Percentiles rank a stretch among this genome's conserved stretches.
Conservation (phyloP, 2,329 filamentous ascomycete species). For the Trichoderma koningiopsis region DNA sequence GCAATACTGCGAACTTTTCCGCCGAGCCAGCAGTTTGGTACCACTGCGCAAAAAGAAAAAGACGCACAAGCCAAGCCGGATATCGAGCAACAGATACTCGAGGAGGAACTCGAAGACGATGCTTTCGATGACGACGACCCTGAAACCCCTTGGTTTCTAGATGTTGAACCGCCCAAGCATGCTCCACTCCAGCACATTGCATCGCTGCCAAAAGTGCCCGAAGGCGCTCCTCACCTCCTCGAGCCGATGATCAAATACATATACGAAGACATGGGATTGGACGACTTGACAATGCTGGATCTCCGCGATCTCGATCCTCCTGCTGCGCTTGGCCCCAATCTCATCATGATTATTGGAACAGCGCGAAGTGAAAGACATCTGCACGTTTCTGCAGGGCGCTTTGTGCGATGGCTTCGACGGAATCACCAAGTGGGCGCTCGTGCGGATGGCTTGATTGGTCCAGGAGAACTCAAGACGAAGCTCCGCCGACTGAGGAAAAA, state of each 20-base stretch:
- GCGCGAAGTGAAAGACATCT: slow-evolving; percentile 91
- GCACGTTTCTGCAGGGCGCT: slow-evolving; percentile 85
- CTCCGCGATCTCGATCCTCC: slow-evolving; percentile 82
- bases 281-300: slow-evolving; percentile 79
- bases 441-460: slow-evolving; percentile 85
- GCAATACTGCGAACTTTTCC: slow-evolving; percentile 34
- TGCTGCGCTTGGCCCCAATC: slow-evolving; percentile 80
- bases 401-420: slow-evolving; percentile 81
- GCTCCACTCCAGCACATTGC: slow-evolving; percentile 51
- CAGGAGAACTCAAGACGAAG: slow-evolving; percentile 89
- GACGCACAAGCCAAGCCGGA: neutral
- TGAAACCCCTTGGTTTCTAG: slow-evolving; percentile 79
- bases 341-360: slow-evolving; percentile 91
- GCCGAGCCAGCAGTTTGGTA: slow-evolving; percentile 20
- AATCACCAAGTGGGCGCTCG: slow-evolving; percentile 72
- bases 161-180: slow-evolving; percentile 64
- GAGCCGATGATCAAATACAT: slow-evolving; percentile 73
- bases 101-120: slow-evolving; percentile 2
- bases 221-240: slow-evolving; percentile 70
- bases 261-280: slow-evolving; percentile 82
- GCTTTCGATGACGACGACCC: slow-evolving; percentile 38
- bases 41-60: neutral
- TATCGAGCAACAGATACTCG: neutral
- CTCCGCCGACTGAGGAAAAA: slow-evolving; percentile 77
- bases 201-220: slow-evolving; percentile 59